Evolutionary conservation across 192 early-diverging fungal species (phyloP).

Genomic region (Obelidium mucronatum): DNA sequence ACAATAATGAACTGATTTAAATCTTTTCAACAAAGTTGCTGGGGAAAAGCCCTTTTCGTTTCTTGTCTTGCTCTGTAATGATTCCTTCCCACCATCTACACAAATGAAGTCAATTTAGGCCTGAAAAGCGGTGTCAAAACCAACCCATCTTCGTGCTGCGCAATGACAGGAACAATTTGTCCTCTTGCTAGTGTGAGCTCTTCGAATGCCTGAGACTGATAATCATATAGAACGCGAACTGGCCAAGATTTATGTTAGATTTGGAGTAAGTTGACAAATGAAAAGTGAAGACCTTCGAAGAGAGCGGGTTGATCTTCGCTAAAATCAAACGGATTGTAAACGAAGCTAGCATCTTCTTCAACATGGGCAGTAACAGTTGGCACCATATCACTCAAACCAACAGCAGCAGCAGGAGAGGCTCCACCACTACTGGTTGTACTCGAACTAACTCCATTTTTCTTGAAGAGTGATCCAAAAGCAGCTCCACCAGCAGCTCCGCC

Average conservation of each 20-base stretch:
- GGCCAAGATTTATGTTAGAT: background rate
- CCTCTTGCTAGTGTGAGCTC: constrained; percentile 57
- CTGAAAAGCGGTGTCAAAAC: constrained; percentile 14
- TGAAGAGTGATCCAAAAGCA: background rate
- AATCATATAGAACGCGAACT: constrained; percentile 62
- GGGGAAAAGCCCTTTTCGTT: constrained; percentile 59
- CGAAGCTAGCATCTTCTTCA: constrained; percentile 39
- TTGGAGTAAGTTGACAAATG: background rate
- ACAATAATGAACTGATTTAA: background rate
- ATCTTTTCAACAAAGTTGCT: constrained; percentile 58
- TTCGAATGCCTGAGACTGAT: constrained; percentile 57
- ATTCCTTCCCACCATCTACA: constrained; percentile 62
- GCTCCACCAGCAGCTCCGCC: background rate
- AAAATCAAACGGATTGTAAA: constrained; percentile 59
- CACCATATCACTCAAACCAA: background rate
- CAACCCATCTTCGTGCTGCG: constrained; percentile 64
- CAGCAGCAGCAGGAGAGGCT: background rate
- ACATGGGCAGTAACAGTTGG: background rate
- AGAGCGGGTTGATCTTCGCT: constrained; percentile 44
- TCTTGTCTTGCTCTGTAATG: constrained; percentile 33
- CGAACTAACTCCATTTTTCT: background rate
- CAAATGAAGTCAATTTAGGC: background rate
- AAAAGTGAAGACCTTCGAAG: constrained; percentile 42
- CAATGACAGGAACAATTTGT: constrained; percentile 58
- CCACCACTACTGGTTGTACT: background rate